Conservation (phyloP, 352 stramenopile genomes). For the Blastocystis sp. region DNA sequence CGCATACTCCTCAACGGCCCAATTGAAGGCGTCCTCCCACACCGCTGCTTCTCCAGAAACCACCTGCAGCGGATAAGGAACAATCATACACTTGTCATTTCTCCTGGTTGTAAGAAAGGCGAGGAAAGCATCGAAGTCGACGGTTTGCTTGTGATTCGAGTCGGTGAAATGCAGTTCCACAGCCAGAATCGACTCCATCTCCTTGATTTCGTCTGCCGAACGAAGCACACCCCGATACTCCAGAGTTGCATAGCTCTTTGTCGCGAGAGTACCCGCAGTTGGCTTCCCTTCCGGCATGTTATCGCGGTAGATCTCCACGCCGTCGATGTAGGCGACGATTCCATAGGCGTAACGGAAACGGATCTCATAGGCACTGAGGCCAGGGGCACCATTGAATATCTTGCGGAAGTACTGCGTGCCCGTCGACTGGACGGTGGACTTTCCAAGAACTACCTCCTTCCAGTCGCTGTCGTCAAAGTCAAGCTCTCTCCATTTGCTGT, state of each 20-base stretch:
- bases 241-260: not conserved
- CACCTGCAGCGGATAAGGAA: no score
- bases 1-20: no score
- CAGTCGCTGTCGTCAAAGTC: not conserved
- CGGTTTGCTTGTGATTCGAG: not conserved
- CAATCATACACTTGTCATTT: not conserved
- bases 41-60: no score
- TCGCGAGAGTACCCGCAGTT: not conserved
- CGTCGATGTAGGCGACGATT: conserved; percentile 32
- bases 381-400: not conserved
- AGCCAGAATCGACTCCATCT: not conserved
- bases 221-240: not conserved
- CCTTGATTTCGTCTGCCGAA: not conserved
- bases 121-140: conserved; percentile 11
- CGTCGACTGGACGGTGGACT: not conserved
- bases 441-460: not conserved
- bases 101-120: not conserved
- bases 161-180: not conserved
- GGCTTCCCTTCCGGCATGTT: conserved; percentile 1
- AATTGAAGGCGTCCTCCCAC: no score
- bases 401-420: conserved; percentile 33
- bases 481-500: no score
- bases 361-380: conserved; percentile 4
- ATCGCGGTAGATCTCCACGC: conserved; percentile 15
- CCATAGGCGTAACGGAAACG: not conserved